Evolutionary conservation across 2,329 filamentous ascomycete genomes (phyloP).

Genomic region (Paecilomyces dactylethromorphus): DNA sequence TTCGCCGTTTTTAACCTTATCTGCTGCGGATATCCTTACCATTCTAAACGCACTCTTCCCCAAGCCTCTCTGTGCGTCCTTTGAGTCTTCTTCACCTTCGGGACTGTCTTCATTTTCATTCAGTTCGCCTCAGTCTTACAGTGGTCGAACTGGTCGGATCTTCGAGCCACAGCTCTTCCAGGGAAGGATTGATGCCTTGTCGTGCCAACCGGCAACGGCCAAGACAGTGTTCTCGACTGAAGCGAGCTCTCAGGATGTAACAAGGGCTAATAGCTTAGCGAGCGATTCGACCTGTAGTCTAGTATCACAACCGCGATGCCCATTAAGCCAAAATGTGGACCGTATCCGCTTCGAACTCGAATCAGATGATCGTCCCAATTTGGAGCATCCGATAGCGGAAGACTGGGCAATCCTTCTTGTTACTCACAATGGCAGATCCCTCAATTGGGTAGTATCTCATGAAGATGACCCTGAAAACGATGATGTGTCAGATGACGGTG

Average conservation of each 20-base stretch:
- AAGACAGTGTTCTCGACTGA: constrained; percentile 26
- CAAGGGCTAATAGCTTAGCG: constrained; percentile 8
- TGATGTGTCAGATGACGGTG: constrained; percentile 45
- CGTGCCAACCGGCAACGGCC: constrained; percentile 16
- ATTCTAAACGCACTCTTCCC: constrained; percentile 80
- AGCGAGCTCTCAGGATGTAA: constrained; percentile 16
- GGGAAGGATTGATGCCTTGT: constrained; percentile 18
- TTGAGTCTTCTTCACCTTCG: constrained; percentile 19
- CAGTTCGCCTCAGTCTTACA: constrained; percentile 10
- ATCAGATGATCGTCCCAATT: constrained; percentile 44
- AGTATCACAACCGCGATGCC: constrained; percentile 13
- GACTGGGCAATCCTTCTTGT: constrained; percentile 78
- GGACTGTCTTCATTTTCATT: constrained; percentile 17
- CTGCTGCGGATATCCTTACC: constrained; percentile 70
- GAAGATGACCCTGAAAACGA: constrained; percentile 55
- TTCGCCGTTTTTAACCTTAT: constrained; percentile 67
- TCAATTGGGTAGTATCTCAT: constrained; percentile 59
- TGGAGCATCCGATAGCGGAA: constrained; percentile 73
- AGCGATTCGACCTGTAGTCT: constrained; percentile 7
- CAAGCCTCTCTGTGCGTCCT: constrained; percentile 16
- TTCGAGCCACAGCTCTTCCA: constrained; percentile 28
- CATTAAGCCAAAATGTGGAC: constrained; percentile 27
- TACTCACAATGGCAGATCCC: constrained; percentile 61
- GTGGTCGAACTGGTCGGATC: constrained; percentile 12
- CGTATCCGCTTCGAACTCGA: constrained; percentile 36